Conservation (phyloP, 2,329 filamentous ascomycete genomes). For the Orbilia oligospora region DNA sequence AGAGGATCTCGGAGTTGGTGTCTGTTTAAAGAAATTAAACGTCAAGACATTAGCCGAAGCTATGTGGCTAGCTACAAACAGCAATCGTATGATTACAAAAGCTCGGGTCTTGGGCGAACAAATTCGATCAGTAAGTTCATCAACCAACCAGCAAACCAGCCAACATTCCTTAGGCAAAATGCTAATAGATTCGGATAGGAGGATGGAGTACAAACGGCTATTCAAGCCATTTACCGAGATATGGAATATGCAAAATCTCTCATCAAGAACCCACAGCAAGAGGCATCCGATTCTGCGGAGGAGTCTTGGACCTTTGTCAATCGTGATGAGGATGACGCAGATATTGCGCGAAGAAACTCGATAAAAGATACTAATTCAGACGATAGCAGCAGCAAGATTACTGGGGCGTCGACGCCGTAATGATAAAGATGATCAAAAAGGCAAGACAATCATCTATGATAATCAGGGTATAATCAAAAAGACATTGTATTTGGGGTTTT, state of each 20-base stretch:
- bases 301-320: slow-evolving; percentile 95
- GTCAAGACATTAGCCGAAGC: slow-evolving; percentile 87
- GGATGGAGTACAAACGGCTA: slow-evolving; percentile 88
- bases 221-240: slow-evolving; percentile 93
- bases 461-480: slow-evolving; percentile 51
- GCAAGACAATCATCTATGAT: slow-evolving; percentile 26
- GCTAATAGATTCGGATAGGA: slow-evolving; percentile 72
- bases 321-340: slow-evolving; percentile 70
- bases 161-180: neutral
- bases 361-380: slow-evolving; percentile 58
- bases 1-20: slow-evolving; percentile 92
- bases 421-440: slow-evolving; percentile 8
- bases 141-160: neutral
- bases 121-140: slow-evolving; percentile 80
- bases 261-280: slow-evolving; percentile 75
- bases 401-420: slow-evolving; percentile 33
- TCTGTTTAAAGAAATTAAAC: slow-evolving; percentile 89
- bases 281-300: slow-evolving; percentile 74
- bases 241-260: slow-evolving; percentile 91
- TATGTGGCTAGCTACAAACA: slow-evolving; percentile 91
- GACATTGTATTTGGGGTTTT: slow-evolving; percentile 55
- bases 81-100: slow-evolving; percentile 90
- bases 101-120: slow-evolving; percentile 85
- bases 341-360: slow-evolving; percentile 62
- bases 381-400: slow-evolving; percentile 37